Evolutionary conservation across 1,284 basidiomycete genomes (phyloP).

Genomic region (Volvariella volvacea): DNA sequence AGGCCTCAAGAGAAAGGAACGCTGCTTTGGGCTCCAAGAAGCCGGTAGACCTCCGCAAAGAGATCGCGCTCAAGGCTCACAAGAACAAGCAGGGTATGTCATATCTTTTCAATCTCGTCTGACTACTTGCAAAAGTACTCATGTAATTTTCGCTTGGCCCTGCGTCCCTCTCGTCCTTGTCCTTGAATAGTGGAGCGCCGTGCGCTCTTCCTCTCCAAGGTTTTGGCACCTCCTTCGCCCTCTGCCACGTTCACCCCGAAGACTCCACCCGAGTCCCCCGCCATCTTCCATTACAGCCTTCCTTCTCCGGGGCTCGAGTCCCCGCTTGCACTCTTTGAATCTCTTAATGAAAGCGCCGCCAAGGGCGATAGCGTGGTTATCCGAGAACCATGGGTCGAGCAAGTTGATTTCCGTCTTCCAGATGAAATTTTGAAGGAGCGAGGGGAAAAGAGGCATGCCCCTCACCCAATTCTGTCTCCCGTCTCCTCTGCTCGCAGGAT

Average conservation of each 20-base stretch:
- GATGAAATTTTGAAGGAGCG: slow-evolving; percentile 18
- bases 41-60: slow-evolving; percentile 57
- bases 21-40: slow-evolving; percentile 41
- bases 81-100: slow-evolving; percentile 66
- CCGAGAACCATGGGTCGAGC: slow-evolving; percentile 52
- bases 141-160: slow-evolving; percentile 5
- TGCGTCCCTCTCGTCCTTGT: neutral
- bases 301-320: slow-evolving; percentile 63
- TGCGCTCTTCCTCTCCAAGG: slow-evolving; percentile 66
- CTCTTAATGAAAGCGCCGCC: slow-evolving; percentile 31
- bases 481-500: too few relatives aligned
- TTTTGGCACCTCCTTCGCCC: slow-evolving; percentile 58
- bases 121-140: too few relatives aligned
- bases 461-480: too few relatives aligned
- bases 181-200: slow-evolving; percentile 57
- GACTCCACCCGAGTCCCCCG: slow-evolving; percentile 64
- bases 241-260: slow-evolving; percentile 50
- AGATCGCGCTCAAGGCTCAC: slow-evolving; percentile 67
- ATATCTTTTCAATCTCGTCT: too few relatives aligned
- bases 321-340: slow-evolving; percentile 54
- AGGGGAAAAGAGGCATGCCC: slow-evolving; percentile 12
- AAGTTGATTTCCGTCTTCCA: slow-evolving; percentile 53
- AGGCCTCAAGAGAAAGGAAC: slow-evolving; percentile 49
- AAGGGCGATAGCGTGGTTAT: slow-evolving; percentile 15
- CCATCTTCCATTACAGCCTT: slow-evolving; percentile 60